phyloP scores from a whole-genome alignment of 2,329 filamentous ascomycete species.

The Sporothrix luriei region DNA sequence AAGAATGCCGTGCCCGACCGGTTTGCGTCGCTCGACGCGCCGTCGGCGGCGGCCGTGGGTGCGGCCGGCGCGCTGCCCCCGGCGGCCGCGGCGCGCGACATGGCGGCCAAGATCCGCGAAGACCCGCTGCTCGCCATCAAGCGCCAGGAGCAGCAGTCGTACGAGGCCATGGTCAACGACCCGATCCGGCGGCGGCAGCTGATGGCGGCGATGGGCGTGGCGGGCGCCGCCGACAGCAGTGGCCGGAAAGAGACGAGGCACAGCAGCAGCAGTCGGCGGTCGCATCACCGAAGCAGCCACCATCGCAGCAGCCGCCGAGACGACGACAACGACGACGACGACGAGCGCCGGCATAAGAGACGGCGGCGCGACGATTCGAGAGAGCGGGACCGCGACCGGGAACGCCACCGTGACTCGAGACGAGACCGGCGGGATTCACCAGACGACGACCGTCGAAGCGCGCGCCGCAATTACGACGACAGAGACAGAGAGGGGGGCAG shows the following conservation, averaged over 20 bases:
- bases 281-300: conserved; percentile 35
- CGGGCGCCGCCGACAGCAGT: conserved; percentile 48
- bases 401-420: conserved; percentile 12
- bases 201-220: conserved; percentile 63
- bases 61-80: background rate
- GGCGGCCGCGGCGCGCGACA: conserved; percentile 72
- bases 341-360: conserved; percentile 29
- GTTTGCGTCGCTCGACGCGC: conserved; percentile 52
- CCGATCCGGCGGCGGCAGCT: conserved; percentile 68
- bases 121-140: conserved; percentile 94
- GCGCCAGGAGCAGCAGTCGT: conserved; percentile 81
- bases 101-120: conserved; percentile 80
- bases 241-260: conserved; percentile 39
- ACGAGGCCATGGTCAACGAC: conserved; percentile 78
- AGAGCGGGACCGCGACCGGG: conserved; percentile 26
- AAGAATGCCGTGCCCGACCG: conserved; percentile 67
- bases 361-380: conserved; percentile 40
- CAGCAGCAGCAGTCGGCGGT: conserved; percentile 35
- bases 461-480: background rate
- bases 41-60: background rate
- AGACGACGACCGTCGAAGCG: conserved; percentile 9
- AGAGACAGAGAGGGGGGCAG: background rate
- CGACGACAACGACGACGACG: conserved; percentile 45
- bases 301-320: conserved; percentile 47
- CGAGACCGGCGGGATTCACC: background rate